Base-by-base conservation (phyloP, 108 stramenopile species). In the Stephanodiscus triporus region DNA sequence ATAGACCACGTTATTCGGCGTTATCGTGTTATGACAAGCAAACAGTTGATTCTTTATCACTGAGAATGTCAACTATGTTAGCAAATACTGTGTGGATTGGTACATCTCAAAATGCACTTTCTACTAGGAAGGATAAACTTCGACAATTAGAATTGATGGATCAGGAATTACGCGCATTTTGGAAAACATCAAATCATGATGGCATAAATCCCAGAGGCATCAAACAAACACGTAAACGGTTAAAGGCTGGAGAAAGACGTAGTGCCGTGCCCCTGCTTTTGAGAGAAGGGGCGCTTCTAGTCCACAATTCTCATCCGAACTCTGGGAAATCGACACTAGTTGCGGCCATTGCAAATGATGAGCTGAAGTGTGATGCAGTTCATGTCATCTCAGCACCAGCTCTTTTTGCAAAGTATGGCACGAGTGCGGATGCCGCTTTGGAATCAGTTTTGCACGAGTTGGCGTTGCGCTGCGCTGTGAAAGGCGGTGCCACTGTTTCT, bases 381-480 rank as follows among this genome's bases (percentile, higher is more conserved):
- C 88, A 94, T 75, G 59, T 89, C 9, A 68, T 94, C 34, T 80
- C 73, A 2, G 74, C 81, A 22, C 86, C 84, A 10, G 58, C 87
- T 10, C 71, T 94, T 23, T 50, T 94, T 45, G 88, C 91, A 48
- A 89, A 90, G 49, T 91, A 91, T 62, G 89, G 93, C 0, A 72
- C 82, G 26, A 80, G 76, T 49, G 89, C 93, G 6, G 91, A 94
- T 86, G 84, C 80, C 42, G 93, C 91, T 6, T 75, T 92, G 9
- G 91, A 90, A 76, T 73, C 88, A 29, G 64, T 85, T 49, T 26
- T 94, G 23, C 91, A 94, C 51, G 66, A 73, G 19, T 68, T 88
- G 30, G 75, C 80, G 14, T 59, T 89, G 16, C 72, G 81, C 36
- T 87, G 87, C 47, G 87, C 91, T 26, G 63, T 88, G 37, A 66